A percentile compares a stretch with the other conserved stretches of the same genome.
Conservation (phyloP, 495 filamentous ascomycete genomes). For the Tuber indicum region DNA sequence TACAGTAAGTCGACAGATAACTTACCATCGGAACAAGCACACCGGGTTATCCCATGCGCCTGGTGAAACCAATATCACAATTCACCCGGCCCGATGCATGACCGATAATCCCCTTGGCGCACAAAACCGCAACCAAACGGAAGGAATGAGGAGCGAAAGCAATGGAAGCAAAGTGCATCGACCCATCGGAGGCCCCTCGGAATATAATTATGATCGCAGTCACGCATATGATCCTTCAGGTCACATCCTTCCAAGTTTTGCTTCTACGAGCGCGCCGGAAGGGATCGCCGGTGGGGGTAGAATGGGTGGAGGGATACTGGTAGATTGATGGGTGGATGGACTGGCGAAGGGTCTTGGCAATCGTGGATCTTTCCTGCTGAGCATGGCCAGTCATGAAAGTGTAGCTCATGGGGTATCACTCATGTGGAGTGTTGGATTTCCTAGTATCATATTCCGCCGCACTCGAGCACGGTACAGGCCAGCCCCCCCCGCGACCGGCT, state of each 20-base stretch:
- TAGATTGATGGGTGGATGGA: background rate
- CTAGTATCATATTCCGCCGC: no score
- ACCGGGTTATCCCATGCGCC: background rate
- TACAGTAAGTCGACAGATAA: background rate
- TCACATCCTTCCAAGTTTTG: background rate
- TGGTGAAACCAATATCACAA: background rate
- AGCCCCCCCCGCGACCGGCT: no score
- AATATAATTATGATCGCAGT: background rate
- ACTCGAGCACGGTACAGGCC: no score
- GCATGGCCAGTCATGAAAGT: background rate
- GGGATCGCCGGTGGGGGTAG: background rate
- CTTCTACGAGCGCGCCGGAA: background rate
- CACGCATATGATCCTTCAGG: background rate
- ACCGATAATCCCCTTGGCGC: background rate
- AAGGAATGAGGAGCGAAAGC: background rate
- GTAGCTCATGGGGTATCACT: background rate
- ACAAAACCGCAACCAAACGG: background rate
- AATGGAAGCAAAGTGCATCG: background rate
- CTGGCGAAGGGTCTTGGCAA: background rate
- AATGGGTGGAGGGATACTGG: background rate
- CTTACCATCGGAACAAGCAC: background rate
- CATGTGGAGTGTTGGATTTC: background rate
- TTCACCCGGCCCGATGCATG: background rate
- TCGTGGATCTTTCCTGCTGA: background rate
- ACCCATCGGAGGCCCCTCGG: background rate